Base-by-base conservation (phyloP, 106 monocot genomes). In the Dendrobium nobile region DNA sequence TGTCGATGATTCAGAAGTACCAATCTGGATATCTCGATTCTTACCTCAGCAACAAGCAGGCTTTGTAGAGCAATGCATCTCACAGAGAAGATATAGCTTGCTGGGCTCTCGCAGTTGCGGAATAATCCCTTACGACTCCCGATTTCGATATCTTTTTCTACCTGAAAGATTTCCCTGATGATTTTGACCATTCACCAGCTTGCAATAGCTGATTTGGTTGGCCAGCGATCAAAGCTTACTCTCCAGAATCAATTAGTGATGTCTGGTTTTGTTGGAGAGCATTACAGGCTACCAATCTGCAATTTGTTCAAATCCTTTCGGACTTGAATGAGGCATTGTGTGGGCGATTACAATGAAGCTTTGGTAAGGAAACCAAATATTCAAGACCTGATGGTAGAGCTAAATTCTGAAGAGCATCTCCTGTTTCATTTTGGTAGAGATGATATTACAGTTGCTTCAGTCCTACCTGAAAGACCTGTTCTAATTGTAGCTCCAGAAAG, bases 71-170 rank as follows among this genome's bases (percentile, higher is more conserved):
- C 85, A 85, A 27, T 90, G 87, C 40, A 37, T 82, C 18, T 85
- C 84, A 22, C 78, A 81, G 59, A 85, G 90, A 55, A 61, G 80
- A 58, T 82, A 87, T 26, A 82, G 81, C 73, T 85, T 87, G 37
- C 82, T 87, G 8, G 42, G 77, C 33, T 88, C 82, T 19, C 84
- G 89, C 48, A 82, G 47, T 75, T 93, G 73, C 79, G 87, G 81
- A 22, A 73, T 90, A 18, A 44, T 96, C 31, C 84, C 96, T 5
- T 90, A 88, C 72, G 96, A 96, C 78, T 85, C 87, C 37, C 82
- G 87, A 33, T 96, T 96, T 75, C 93, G 96, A 0, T 96, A 93
- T 61, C 89, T 93, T 58, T 93, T 96, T 79, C 75, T 93, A 45
- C 96, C 93, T 13, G 91, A 93, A 26, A 75, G 77, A 51, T 28